phyloP scores from a whole-genome alignment of 768 basidiomycete species.

The Suillus fuscotomentosus region DNA sequence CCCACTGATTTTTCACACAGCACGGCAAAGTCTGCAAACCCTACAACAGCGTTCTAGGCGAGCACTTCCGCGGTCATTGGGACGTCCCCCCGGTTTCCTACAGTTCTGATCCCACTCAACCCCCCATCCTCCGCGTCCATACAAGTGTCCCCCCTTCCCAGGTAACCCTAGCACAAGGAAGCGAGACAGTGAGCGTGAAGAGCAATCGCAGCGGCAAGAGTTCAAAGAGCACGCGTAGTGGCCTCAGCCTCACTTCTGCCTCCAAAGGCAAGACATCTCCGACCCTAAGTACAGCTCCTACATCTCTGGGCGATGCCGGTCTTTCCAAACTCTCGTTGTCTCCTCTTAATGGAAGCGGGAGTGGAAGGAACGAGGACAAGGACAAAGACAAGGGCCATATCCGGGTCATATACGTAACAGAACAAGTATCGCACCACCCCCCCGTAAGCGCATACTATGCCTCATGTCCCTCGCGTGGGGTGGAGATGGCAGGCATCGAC shows the following conservation, averaged over 20 bases:
- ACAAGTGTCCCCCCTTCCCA: slow-evolving; percentile 25
- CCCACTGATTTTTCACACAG: slow-evolving; percentile 36
- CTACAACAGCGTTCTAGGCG: slow-evolving; percentile 83
- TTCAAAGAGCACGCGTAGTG: slow-evolving; percentile 59
- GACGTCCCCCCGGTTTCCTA: slow-evolving; percentile 65
- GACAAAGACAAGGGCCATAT: slow-evolving; percentile 18
- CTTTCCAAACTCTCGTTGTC: slow-evolving; percentile 56
- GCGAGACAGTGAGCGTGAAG: slow-evolving; percentile 54
- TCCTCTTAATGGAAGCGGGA: slow-evolving; percentile 18
- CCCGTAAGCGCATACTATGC: slow-evolving; percentile 88
- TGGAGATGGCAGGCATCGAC: slow-evolving; percentile 81
- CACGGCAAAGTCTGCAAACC: slow-evolving; percentile 94
- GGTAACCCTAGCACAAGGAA: slow-evolving; percentile 6
- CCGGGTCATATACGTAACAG: slow-evolving; percentile 81
- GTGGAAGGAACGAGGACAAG: slow-evolving; percentile 26
- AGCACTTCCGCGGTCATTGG: slow-evolving; percentile 90
- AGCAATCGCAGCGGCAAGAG: slow-evolving; percentile 50
- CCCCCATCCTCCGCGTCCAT: slow-evolving; percentile 46
- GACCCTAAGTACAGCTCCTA: slow-evolving; percentile 51
- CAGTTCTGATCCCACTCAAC: slow-evolving; percentile 43
- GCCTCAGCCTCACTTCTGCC: slow-evolving; percentile 51
- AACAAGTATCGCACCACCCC: slow-evolving; percentile 97
- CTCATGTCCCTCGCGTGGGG: slow-evolving; percentile 65
- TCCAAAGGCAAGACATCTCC: slow-evolving; percentile 53
- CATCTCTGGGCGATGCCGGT: slow-evolving; percentile 36